Conservation (phyloP, 176 grass and related monocot genomes). For the sorghum (Sorghum bicolor) region DNA sequence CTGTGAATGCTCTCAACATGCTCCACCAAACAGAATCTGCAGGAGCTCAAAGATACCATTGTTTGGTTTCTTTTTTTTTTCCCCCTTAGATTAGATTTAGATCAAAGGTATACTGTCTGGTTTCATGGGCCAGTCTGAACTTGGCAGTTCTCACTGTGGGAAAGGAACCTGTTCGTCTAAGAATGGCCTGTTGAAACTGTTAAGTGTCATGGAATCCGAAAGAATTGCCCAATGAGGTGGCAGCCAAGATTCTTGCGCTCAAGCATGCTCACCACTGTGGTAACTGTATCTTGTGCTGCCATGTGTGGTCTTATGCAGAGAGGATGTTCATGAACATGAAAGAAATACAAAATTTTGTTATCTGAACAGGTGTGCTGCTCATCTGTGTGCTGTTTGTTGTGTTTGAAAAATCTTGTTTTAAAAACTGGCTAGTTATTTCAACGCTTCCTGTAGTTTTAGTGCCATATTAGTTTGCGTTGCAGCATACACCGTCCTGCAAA, state of each 20-base stretch:
- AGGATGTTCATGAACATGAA: slow-evolving; percentile 58
- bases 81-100: no score
- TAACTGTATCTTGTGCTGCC: slow-evolving; percentile 37
- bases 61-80: neutral
- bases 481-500: slow-evolving; percentile 57
- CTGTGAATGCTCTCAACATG: slow-evolving; percentile 57
- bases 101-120: no score
- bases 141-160: slow-evolving; percentile 21
- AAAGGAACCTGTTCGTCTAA: slow-evolving; percentile 21
- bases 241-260: slow-evolving; percentile 47
- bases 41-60: slow-evolving; percentile 18
- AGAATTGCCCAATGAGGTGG: slow-evolving; percentile 18
- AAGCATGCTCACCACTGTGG: slow-evolving; percentile 61
- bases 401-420: slow-evolving; percentile 36
- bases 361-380: slow-evolving; percentile 32
- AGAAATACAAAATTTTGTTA: slow-evolving; percentile 53
- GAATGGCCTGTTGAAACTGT: slow-evolving; percentile 39
- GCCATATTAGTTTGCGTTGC: slow-evolving; percentile 51
- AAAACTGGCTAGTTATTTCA: slow-evolving; percentile 16
- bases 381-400: slow-evolving; percentile 20
- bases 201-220: slow-evolving; percentile 41
- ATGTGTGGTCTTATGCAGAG: slow-evolving; percentile 41
- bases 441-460: slow-evolving; percentile 33
- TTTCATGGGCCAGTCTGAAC: slow-evolving; percentile 27
- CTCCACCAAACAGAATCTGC: slow-evolving; percentile 33